Evolutionary conservation across 257 asterid species (phyloP).

Genomic region (Cordia subcordata): DNA sequence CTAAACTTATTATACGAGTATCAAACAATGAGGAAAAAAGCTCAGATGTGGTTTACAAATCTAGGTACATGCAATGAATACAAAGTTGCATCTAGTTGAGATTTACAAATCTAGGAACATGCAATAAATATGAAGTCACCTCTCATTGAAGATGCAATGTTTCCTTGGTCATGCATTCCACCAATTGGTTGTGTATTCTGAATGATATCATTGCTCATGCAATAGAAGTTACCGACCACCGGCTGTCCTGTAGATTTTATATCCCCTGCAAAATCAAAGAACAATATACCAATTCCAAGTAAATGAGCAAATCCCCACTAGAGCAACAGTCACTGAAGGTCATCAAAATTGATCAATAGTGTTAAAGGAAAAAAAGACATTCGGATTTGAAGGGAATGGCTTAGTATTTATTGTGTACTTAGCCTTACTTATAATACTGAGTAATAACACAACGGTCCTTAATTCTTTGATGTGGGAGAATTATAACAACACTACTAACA

Average conservation of each 20-base stretch:
- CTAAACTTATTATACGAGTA: too few species aligned
- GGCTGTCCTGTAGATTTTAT: slow-evolving; percentile 42
- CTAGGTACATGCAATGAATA: too few species aligned
- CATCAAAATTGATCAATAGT: slow-evolving; percentile 1
- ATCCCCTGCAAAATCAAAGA: slow-evolving; percentile 39
- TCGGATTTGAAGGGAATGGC: too few species aligned
- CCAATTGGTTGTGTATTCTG: slow-evolving; percentile 53
- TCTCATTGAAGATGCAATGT: slow-evolving; percentile 23
- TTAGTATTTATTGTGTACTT: too few species aligned
- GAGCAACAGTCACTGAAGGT: not conserved
- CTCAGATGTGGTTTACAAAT: too few species aligned
- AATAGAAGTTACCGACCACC: slow-evolving; percentile 33
- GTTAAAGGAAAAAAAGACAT: too few species aligned
- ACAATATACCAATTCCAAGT: slow-evolving; percentile 10
- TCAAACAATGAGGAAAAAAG: too few species aligned
- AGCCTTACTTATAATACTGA: too few species aligned
- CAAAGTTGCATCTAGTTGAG: too few species aligned
- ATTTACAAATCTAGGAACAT: not conserved
- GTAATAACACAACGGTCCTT: too few species aligned
- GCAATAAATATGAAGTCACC: slow-evolving; percentile 18
- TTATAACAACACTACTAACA: too few species aligned
- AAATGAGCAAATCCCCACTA: slow-evolving; percentile 7
- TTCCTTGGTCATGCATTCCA: slow-evolving; percentile 31
- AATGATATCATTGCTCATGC: slow-evolving; percentile 53
- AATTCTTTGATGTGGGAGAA: too few species aligned